A percentile compares a stretch with the other conserved stretches of the same genome.
Evolutionary conservation across 495 filamentous ascomycete genomes (phyloP).

Genomic region (Neurospora sp.): DNA sequence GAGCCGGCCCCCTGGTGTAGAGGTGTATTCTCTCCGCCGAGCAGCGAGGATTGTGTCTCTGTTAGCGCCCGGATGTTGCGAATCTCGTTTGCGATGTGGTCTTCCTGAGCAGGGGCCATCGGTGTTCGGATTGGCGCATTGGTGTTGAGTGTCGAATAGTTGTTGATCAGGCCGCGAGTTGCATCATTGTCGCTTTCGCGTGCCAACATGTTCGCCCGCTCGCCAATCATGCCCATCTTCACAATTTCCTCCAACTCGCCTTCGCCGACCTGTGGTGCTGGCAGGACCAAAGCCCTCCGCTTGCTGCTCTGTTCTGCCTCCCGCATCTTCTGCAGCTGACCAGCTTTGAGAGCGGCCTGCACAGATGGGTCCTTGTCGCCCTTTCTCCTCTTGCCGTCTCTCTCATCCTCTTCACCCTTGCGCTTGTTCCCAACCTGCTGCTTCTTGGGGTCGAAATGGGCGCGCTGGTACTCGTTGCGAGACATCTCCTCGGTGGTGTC

Average conservation of each 20-base stretch:
- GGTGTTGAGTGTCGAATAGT: conserved; percentile 70
- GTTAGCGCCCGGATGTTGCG: conserved; percentile 87
- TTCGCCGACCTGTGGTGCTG: conserved; percentile 84
- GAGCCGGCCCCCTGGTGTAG: conserved; percentile 71
- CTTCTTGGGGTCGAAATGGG: conserved; percentile 87
- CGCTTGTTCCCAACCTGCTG: conserved; percentile 93
- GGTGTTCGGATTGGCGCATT: conserved; percentile 87
- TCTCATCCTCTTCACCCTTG: conserved; percentile 78
- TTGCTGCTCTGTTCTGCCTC: conserved; percentile 97
- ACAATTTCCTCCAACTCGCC: conserved; percentile 94
- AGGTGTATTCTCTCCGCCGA: conserved; percentile 90
- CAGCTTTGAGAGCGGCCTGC: conserved; percentile 87
- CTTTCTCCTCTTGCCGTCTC: conserved; percentile 76
- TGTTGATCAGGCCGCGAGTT: conserved; percentile 75
- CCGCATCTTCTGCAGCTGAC: conserved; percentile 88
- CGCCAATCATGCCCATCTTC: conserved; percentile 94
- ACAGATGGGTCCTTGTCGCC: conserved; percentile 70
- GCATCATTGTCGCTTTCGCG: conserved; percentile 74
- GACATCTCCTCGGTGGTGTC: conserved; percentile 75
- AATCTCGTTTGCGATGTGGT: conserved; percentile 93
- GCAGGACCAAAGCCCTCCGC: conserved; percentile 66
- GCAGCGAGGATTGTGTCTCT: conserved; percentile 88
- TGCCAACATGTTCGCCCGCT: conserved; percentile 69
- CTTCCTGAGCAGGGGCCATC: conserved; percentile 80
- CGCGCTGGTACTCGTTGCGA: conserved; percentile 77